Evolutionary conservation across 2,329 filamentous ascomycete species (phyloP).

Genomic region (Fusarium sp.): DNA sequence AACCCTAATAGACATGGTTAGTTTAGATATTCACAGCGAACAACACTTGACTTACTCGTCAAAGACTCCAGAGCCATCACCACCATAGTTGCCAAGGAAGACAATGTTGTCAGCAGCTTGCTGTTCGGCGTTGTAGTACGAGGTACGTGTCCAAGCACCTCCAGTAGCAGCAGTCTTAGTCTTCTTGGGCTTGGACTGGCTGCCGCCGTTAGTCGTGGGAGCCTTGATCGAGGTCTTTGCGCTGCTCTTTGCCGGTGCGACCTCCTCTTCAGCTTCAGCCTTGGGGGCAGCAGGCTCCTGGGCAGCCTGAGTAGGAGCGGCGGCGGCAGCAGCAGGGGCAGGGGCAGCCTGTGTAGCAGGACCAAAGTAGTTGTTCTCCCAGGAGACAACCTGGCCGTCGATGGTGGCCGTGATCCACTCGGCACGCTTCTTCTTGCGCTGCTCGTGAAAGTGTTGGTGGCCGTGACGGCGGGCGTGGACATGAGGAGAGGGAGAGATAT

Average conservation of each 20-base stretch:
- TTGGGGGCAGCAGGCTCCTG: background rate
- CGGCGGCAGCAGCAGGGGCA: conserved; percentile 18
- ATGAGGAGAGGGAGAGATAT: conserved; percentile 38
- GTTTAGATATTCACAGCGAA: background rate
- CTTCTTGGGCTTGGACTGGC: background rate
- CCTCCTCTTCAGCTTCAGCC: background rate
- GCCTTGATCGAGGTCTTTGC: conserved; percentile 16
- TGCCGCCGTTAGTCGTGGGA: conserved; percentile 13
- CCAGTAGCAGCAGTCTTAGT: conserved; percentile 22
- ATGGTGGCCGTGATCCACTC: conserved; percentile 66
- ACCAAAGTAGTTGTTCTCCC: conserved; percentile 66
- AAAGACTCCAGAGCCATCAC: conserved; percentile 54
- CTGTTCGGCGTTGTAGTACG: conserved; percentile 57
- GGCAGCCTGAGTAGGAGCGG: conserved; percentile 8
- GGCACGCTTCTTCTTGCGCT: conserved; percentile 57
- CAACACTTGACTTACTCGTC: conserved; percentile 51
- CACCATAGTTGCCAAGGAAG: conserved; percentile 62
- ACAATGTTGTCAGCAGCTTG: conserved; percentile 55
- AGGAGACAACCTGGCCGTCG: conserved; percentile 66
- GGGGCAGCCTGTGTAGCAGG: conserved; percentile 34
- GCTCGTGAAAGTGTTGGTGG: conserved; percentile 63
- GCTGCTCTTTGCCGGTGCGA: conserved; percentile 7
- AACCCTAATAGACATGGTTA: conserved; percentile 43
- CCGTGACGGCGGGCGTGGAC: conserved; percentile 50
- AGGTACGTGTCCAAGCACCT: conserved; percentile 54